phyloP scores from a whole-genome alignment of 345 rosid genomes.

The thale cress (Arabidopsis thaliana) region TAIR10.1 NC_003070.9:9875001-9875500 shows the following conservation, averaged over 20 bases:
- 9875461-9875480: slow-evolving; percentile 22
- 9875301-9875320: slow-evolving; percentile 23
- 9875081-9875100: slow-evolving; percentile 72
- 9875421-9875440: slow-evolving; percentile 2
- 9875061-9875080: slow-evolving; percentile 24
- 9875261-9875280: slow-evolving; percentile 27
- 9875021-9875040: neutral
- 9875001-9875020: neutral
- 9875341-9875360: slow-evolving; percentile 53
- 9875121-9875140: slow-evolving; percentile 82
- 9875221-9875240: slow-evolving; percentile 25
- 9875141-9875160: slow-evolving; percentile 63
- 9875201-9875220: slow-evolving; percentile 18
- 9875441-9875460: slow-evolving; percentile 46
- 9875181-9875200: neutral
- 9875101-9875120: slow-evolving; percentile 80
- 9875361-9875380: slow-evolving; percentile 57
- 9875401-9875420: slow-evolving; percentile 13
- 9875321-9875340: slow-evolving; percentile 42
- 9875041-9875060: neutral
- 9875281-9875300: slow-evolving; percentile 9
- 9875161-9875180: slow-evolving; percentile 45
- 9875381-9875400: slow-evolving; percentile 35
- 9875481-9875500: slow-evolving; percentile 45
- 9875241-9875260: slow-evolving; percentile 33